phyloP scores from a whole-genome alignment of 75 land plant species.

The Cunninghamia lanceolata region DNA sequence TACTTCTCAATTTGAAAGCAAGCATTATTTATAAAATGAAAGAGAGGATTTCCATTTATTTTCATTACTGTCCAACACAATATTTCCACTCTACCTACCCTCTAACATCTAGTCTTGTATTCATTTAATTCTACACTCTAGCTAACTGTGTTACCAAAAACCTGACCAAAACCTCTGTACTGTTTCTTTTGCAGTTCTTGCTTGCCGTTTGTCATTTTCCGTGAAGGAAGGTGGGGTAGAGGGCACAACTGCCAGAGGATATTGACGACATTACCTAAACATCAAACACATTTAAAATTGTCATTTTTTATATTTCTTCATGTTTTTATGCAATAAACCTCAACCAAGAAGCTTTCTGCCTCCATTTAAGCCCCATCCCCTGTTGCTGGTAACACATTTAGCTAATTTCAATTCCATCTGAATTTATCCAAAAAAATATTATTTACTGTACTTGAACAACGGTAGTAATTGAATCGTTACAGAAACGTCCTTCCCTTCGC shows the following conservation, averaged over 20 bases:
- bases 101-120: not conserved
- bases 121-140: not conserved
- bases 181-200: not conserved
- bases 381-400: not conserved
- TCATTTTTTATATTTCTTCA: not conserved
- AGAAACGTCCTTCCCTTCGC: not conserved
- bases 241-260: not conserved
- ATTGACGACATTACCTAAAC: not conserved
- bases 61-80: not conserved
- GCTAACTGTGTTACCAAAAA: not conserved
- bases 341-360: not conserved
- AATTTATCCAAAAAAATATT: not conserved
- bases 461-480: not conserved
- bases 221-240: not conserved
- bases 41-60: not conserved
- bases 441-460: not conserved
- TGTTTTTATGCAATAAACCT: not conserved
- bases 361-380: not conserved
- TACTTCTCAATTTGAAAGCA: not conserved
- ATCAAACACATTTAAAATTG: not conserved
- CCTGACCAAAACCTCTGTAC: not conserved
- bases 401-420: not conserved
- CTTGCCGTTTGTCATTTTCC: not conserved
- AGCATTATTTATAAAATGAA: not conserved
- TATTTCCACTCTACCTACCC: not conserved